Evolutionary conservation across 257 asterid genomes (phyloP).

Genomic region (Haberlea rhodopensis): DNA sequence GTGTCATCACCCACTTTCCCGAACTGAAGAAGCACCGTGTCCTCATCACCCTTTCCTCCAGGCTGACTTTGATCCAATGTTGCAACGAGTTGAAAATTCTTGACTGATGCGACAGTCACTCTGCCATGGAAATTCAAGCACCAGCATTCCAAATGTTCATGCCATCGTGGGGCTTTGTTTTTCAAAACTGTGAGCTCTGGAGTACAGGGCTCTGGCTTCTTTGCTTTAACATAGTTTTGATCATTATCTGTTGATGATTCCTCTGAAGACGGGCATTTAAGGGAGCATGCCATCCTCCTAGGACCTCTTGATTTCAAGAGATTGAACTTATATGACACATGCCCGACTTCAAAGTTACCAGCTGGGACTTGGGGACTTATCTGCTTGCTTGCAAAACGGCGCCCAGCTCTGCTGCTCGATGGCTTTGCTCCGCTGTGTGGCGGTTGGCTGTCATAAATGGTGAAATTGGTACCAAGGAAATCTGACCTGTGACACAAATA

Average conservation of each 20-base stretch:
- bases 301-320: conserved; percentile 96
- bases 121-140: conserved; percentile 96
- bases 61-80: conserved; percentile 73
- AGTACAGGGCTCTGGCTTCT: conserved; percentile 26
- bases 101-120: conserved; percentile 90
- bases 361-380: conserved; percentile 91
- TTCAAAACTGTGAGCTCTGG: conserved; percentile 48
- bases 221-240: conserved; percentile 30
- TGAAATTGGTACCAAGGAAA: conserved; percentile 86
- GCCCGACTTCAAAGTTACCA: conserved; percentile 80
- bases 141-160: conserved; percentile 92
- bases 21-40: conserved; percentile 81
- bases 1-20: conserved; percentile 81
- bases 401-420: conserved; percentile 63
- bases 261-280: conserved; percentile 42
- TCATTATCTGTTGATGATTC: conserved; percentile 28
- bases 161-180: conserved; percentile 95
- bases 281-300: conserved; percentile 75
- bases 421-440: conserved; percentile 80
- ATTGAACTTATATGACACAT: conserved; percentile 75
- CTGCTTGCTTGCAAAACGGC: conserved; percentile 82
- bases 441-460: conserved; percentile 77
- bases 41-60: conserved; percentile 77
- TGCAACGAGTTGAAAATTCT: conserved; percentile 84
- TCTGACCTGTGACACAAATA: conserved; percentile 59